Base-by-base conservation (phyloP, 192 early-diverging fungal genomes). In the Podila clonocystis region DNA sequence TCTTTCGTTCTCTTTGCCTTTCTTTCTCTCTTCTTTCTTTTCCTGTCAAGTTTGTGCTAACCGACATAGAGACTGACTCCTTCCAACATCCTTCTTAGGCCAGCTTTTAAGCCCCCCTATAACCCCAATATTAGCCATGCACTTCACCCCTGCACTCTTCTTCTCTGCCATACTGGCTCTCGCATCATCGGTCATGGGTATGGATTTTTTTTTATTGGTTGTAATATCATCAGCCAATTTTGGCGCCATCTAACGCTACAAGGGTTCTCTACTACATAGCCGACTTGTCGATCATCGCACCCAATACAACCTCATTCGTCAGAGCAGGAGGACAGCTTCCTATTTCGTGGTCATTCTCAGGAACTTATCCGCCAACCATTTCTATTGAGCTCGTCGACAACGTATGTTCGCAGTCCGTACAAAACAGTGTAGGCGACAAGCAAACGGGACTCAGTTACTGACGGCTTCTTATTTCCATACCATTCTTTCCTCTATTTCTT, bases 341-440 rank as follows among this genome's bases (percentile, higher is more conserved):
- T 3, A 69, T 75, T 34, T 11, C 50, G 3, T 75, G 74, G 74
- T 63, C 74, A 24, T 75, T 68, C 52, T 52, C 67, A n/a, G 74
- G 67, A 22, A 11, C 62, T 7, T 38, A 29, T 13, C 74, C 74
- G 12, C 15, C 74, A 24, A 75, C 74, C 38, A 75, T 75, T 24
- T 75, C 74, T 20, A 61, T 75, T 9, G 74, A 75, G 30, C 74
- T 75, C 29, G 62, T 65, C 12, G 74, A 75, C 41, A 75, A 68
- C 29, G 74, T 58, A 75, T 65, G 9, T 38, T 67, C 33, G 26
- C 0, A 41, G 38, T 19, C 24, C 45, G 41, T 15, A 17, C 15
- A 15, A 45, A 45, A 17, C 41, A 45, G 2, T 45, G 15, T 45
- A 17, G 6, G 20, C 20, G 8, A 20, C 63, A 17, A 62, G 9